A percentile compares a stretch with the other conserved stretches of the same genome.
phyloP scores from a whole-genome alignment of 108 stramenopile species.

The Pseudonitzschia multiseries region DNA sequence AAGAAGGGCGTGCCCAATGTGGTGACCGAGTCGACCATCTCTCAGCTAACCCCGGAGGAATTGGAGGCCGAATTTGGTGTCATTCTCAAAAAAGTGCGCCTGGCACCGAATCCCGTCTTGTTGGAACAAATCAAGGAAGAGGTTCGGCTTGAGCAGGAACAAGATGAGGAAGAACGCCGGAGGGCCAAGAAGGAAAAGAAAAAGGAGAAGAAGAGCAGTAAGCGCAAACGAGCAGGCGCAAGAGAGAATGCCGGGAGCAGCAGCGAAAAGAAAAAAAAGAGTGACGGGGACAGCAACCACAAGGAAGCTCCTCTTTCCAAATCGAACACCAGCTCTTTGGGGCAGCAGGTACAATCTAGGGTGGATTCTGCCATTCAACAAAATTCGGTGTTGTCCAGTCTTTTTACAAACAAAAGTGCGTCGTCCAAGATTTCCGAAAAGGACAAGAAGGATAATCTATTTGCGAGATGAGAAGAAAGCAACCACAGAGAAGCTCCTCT shows the following conservation, averaged over 20 bases:
- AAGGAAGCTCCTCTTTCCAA: neutral
- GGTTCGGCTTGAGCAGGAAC: constrained; percentile 37
- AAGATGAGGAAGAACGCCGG: constrained; percentile 33
- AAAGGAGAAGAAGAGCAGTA: constrained; percentile 12
- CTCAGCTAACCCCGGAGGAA: constrained; percentile 60
- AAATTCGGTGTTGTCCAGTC: constrained; percentile 44
- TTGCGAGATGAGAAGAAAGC: constrained; percentile 32
- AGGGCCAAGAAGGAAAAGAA: constrained; percentile 21
- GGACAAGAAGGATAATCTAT: constrained; percentile 47
- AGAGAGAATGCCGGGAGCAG: neutral
- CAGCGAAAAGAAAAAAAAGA: neutral
- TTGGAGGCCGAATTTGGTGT: constrained; percentile 71
- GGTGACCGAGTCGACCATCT: constrained; percentile 61
- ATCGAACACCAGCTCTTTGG: neutral
- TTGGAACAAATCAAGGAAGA: constrained; percentile 45
- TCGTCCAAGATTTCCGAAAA: constrained; percentile 32
- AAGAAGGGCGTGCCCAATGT: constrained; percentile 54
- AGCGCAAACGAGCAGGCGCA: neutral
- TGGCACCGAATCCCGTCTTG: constrained; percentile 55
- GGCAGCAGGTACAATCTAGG: constrained; percentile 32
- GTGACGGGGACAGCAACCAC: neutral
- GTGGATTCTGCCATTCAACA: constrained; percentile 41
- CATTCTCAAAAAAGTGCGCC: constrained; percentile 56
- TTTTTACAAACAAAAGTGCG: constrained; percentile 34
- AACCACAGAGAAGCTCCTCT: too few relatives aligned